phyloP scores from a whole-genome alignment of 2,329 filamentous ascomycete species.

The Cladobotryum mycophilum region DNA sequence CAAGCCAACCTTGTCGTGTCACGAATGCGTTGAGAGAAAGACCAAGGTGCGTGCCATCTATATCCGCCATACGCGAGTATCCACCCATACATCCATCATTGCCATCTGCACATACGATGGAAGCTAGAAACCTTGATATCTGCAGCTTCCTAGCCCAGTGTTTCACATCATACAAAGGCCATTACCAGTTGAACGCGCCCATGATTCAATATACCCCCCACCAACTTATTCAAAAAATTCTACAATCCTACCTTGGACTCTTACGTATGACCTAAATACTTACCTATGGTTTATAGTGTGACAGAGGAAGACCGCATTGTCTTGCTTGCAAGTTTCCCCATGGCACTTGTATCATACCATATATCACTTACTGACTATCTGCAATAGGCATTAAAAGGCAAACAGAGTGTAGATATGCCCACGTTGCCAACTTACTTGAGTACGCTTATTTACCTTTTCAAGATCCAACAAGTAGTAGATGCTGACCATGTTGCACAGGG shows the following conservation, averaged over 20 bases:
- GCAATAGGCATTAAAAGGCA: slow-evolving; percentile 65
- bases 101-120: no score
- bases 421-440: slow-evolving; percentile 71
- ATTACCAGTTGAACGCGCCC: no score
- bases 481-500: slow-evolving; percentile 33
- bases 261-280: no score
- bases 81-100: no score
- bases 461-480: neutral
- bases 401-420: slow-evolving; percentile 68
- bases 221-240: no score
- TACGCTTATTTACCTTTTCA: slow-evolving; percentile 33
- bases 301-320: slow-evolving; percentile 64
- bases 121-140: no score
- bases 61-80: no score
- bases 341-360: neutral
- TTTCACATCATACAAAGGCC: no score
- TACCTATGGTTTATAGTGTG: slow-evolving; percentile 48
- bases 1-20: slow-evolving; percentile 73
- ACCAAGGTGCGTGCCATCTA: slow-evolving; percentile 55
- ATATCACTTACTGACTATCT: slow-evolving; percentile 18
- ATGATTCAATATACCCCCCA: no score
- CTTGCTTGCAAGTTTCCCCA: slow-evolving; percentile 48
- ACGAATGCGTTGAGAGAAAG: slow-evolving; percentile 75
- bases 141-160: no score
- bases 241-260: no score